Evolutionary conservation across 2,329 filamentous ascomycete species (phyloP).

Genomic region (Keithomyces neogunnii): DNA sequence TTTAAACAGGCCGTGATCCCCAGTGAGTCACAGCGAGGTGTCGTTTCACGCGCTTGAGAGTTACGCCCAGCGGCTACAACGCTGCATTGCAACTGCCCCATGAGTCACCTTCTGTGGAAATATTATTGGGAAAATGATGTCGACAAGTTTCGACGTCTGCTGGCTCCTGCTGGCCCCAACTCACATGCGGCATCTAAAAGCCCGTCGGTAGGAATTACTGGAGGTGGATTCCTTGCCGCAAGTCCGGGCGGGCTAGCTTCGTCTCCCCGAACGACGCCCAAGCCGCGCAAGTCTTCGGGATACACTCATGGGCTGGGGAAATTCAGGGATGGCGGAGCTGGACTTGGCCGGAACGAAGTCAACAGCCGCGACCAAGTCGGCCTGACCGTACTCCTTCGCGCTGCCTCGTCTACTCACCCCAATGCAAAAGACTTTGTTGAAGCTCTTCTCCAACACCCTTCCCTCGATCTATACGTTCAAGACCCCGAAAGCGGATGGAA

Average conservation of each 20-base stretch:
- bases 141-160: slow-evolving; percentile 82
- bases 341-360: slow-evolving; percentile 55
- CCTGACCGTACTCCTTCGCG: slow-evolving; percentile 75
- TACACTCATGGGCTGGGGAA: slow-evolving; percentile 33
- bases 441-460: slow-evolving; percentile 71
- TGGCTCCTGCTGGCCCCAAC: slow-evolving; percentile 62
- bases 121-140: slow-evolving; percentile 96
- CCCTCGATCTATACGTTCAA: slow-evolving; percentile 77
- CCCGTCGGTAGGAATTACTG: slow-evolving; percentile 31
- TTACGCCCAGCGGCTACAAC: neutral
- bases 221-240: slow-evolving; percentile 22
- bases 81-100: slow-evolving; percentile 40
- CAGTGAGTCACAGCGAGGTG: slow-evolving; percentile 84
- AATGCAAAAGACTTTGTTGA: slow-evolving; percentile 67
- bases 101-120: slow-evolving; percentile 97
- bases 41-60: slow-evolving; percentile 46
- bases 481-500: slow-evolving; percentile 96
- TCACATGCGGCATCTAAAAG: slow-evolving; percentile 47
- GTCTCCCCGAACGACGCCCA: slow-evolving; percentile 40
- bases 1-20: slow-evolving; percentile 90
- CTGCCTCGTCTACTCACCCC: slow-evolving; percentile 64
- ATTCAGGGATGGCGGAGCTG: slow-evolving; percentile 34
- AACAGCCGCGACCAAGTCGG: slow-evolving; percentile 79
- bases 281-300: slow-evolving; percentile 45
- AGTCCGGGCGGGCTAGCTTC: slow-evolving; percentile 34